Evolutionary conservation across 148 eudicot genomes (phyloP), one percentile per base, ranked within the genome.

Genomic region (Amaranthus hypochondriacus): DNA sequence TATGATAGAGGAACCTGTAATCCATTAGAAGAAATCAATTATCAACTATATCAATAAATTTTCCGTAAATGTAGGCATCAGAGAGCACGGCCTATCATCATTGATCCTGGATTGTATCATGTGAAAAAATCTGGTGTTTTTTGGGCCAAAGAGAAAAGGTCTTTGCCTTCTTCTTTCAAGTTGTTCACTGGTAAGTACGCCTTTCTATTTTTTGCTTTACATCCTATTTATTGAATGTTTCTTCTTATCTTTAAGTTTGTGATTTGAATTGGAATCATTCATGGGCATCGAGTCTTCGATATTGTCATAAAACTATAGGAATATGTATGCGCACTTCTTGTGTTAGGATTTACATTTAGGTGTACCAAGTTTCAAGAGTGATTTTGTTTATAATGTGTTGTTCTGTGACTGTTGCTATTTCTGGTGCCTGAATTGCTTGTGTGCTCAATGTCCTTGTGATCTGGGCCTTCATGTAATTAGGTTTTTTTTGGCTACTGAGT

Each of bases 61-160:
- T 28, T 61, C 12, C 68, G 47, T 66, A 63, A 46, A 69, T 73
- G 76, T 89, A 93, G 98, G 77, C 82, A 83, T 77, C 88, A 92
- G 72, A 87, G 98, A 77, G 98, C 88, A 51, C 83, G 92, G 77
- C 98, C 97, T 60, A 89, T 95, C 60, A 89, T 92, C 56, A 86
- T 95, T 56, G 98, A 95, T 80, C 93, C 98, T 72, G 98, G 92
- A 70, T 83, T 95, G 82, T 92, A 95, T 80, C 98, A 90, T 79
- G 62, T 79, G 6, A 87, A 83, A 80, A 95, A 92, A 84, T 92
- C 98, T 57, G 85, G 86, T 63, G 89, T 95, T 4, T 90, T 84
- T 78, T 92, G 86, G 87, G 97, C 98, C 75, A 95, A 92, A 83
- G 98, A 95, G 82, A 95, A 84, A 82, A 87, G 98, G 84, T 89